phyloP scores from a whole-genome alignment of 805 yeast genomes.

The Metschnikowia cerradonensis region DNA sequence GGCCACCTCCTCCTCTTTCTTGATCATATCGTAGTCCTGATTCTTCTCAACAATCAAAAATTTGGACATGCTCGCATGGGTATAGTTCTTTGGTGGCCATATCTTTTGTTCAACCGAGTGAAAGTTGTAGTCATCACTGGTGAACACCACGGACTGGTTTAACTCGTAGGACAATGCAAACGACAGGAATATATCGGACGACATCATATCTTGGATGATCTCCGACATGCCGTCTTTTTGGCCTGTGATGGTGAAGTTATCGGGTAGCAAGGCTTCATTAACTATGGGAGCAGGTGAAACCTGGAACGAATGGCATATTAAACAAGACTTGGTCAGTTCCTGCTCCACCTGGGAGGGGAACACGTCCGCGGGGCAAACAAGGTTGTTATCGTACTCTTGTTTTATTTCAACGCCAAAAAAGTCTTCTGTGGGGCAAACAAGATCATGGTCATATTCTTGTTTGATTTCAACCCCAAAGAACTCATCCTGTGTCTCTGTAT shows the following conservation, averaged over 20 bases:
- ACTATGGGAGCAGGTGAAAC: background rate
- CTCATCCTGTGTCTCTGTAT: background rate
- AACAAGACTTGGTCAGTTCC: background rate
- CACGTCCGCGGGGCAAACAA: constrained; percentile 1
- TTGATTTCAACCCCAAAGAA: background rate
- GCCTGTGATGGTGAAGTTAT: background rate
- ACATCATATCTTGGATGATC: background rate
- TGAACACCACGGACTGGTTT: background rate
- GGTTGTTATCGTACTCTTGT: background rate
- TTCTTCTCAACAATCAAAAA: background rate
- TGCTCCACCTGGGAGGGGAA: background rate
- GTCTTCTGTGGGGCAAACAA: background rate
- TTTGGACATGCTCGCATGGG: background rate
- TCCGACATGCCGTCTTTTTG: background rate
- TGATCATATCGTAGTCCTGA: background rate
- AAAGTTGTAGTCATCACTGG: background rate
- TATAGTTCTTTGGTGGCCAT: background rate
- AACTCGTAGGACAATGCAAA: background rate
- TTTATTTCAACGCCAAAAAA: background rate
- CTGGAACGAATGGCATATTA: background rate
- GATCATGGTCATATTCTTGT: background rate
- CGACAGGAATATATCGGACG: background rate
- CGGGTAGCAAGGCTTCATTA: background rate
- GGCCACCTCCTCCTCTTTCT: background rate
- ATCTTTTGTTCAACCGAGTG: background rate